Evolutionary conservation across 2,329 filamentous ascomycete genomes (phyloP), one percentile per base, ranked within the genome.

Genomic region (Hypoxylon rubiginosum): DNA sequence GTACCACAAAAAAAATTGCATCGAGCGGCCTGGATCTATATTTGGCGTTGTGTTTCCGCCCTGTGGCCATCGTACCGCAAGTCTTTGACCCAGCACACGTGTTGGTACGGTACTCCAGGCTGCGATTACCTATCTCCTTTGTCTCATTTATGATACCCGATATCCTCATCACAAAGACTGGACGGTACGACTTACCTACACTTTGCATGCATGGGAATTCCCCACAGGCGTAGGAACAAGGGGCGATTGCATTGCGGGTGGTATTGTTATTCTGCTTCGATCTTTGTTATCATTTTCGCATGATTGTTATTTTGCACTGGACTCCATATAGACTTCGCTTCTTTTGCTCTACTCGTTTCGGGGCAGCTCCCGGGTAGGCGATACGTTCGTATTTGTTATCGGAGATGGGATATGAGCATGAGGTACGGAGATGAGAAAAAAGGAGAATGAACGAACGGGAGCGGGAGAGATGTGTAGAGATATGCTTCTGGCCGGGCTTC

Each of bases 141-240:
- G 60, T 69, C 54, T 62, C 56, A 30, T 34, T 54, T 63, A 68
- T 68, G 65, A 70, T 70, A 68, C 68, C 68, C 59, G 63, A 62
- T 52, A 60, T 66, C 59, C 57, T 30, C 21, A 49, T 56, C 32
- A 26, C 39, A 32, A 65, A 66, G 68, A 59, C 58, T 50, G 59
- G 57, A 64, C 51, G 55, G 56, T 60, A 68, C 60, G 56, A 61
- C 46, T 56, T 56, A 61, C 46, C 53, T 56, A 67, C 58, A 58
- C 50, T 69, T 66, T 48, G 45, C 45, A 48, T 48, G 65, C 65
- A 70, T 68, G 65, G 52, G 64, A 57, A 57, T 68, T 60, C 54
- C 51, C 58, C 55, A 64, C 52, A 62, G 62, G 62, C 59, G 66
- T 43, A 59, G 51, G 58, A 52, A 58, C 19, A 56, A 41, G 21